phyloP scores from a whole-genome alignment of 495 filamentous ascomycete genomes.

The Penicillium bovifimosum region DNA sequence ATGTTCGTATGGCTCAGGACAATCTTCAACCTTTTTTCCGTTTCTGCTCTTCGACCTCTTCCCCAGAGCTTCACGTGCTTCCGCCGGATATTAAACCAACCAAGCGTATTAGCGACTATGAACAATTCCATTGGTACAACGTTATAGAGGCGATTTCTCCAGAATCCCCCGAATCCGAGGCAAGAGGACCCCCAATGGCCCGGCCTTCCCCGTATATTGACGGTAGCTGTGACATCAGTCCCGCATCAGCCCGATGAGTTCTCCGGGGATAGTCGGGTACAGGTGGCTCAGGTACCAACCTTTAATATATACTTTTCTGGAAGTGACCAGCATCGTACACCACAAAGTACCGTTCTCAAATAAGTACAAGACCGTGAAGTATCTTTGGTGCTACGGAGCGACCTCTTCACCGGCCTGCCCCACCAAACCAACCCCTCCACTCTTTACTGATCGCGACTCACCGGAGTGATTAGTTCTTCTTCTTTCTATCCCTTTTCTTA shows the following conservation, averaged over 20 bases:
- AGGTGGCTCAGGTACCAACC: neutral
- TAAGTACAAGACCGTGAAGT: constrained; percentile 14
- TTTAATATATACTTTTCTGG: too few relatives aligned
- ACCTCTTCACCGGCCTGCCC: constrained; percentile 25
- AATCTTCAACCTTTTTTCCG: neutral
- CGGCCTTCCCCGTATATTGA: constrained; percentile 33
- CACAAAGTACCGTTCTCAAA: constrained; percentile 7
- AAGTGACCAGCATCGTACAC: neutral
- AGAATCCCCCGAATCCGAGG: constrained; percentile 33
- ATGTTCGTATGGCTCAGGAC: neutral
- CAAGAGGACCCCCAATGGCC: constrained; percentile 22
- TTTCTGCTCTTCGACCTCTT: neutral
- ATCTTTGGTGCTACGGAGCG: constrained; percentile 10
- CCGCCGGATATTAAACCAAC: neutral
- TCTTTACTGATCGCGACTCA: constrained; percentile 25
- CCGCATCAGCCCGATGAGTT: constrained; percentile 45
- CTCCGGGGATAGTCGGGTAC: constrained; percentile 27
- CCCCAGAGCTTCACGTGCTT: neutral
- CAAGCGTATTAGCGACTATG: constrained; percentile 20
- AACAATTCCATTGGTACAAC: constrained; percentile 22
- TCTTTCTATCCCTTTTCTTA: constrained; percentile 1
- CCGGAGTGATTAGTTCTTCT: constrained; percentile 22
- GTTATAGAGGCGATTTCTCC: constrained; percentile 11
- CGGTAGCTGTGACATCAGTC: constrained; percentile 41
- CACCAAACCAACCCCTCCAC: constrained; percentile 25